Conservation (phyloP, 768 basidiomycete species). For the Chiua virens region DNA sequence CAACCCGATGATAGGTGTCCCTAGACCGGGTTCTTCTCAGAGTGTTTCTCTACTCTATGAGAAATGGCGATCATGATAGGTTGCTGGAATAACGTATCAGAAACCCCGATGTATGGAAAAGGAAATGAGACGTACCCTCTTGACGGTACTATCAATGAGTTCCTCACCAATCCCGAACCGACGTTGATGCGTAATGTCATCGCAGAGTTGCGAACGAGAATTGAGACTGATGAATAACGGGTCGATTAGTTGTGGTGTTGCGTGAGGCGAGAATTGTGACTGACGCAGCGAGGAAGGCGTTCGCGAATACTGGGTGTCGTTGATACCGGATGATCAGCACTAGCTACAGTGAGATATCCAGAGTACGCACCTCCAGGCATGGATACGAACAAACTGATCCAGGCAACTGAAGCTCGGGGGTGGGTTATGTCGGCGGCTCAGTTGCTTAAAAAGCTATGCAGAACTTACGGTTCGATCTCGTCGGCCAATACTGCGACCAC, state of each 20-base stretch:
- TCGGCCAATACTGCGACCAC: slow-evolving; percentile 16
- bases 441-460: neutral
- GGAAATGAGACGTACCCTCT: slow-evolving; percentile 4
- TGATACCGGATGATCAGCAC: neutral
- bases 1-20: neutral
- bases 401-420: slow-evolving; percentile 2
- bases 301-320: slow-evolving; percentile 17
- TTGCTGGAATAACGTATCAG: slow-evolving; percentile 5
- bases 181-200: slow-evolving; percentile 16
- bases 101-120: neutral
- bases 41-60: slow-evolving; percentile 2
- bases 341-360: too few relatives aligned
- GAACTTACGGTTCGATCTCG: slow-evolving; percentile 10
- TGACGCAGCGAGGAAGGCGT: slow-evolving; percentile 16
- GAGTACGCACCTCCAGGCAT: slow-evolving; percentile 19
- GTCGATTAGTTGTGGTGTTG: neutral
- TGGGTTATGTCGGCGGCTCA: neutral
- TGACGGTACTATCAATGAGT: slow-evolving; percentile 3
- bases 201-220: slow-evolving; percentile 1
- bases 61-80: slow-evolving; percentile 19
- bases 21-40: slow-evolving; percentile 9
- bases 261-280: neutral
- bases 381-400: slow-evolving; percentile 13
- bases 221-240: slow-evolving; percentile 9
- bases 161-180: neutral